Base-by-base conservation (phyloP, 2,329 filamentous ascomycete species). In the Lizonia empirigonia region DNA sequence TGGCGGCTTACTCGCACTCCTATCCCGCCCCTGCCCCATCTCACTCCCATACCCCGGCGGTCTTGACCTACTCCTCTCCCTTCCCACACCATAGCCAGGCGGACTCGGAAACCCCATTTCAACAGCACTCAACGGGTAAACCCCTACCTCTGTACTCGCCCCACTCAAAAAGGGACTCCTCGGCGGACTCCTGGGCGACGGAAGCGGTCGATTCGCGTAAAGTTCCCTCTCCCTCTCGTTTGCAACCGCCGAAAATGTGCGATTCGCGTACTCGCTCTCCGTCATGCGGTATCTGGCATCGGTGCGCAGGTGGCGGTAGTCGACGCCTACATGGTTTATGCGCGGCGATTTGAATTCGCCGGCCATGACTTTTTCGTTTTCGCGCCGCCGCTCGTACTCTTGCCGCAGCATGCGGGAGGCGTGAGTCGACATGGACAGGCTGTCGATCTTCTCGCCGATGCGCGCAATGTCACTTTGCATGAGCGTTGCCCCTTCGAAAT, bases 381-480 rank as follows among this genome's bases (percentile, higher is more conserved):
- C 64, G 19, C 63, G 59, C 19, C 62, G 58, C 0, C 56, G 55
- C 22, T 65, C 61, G 37, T 63, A 58, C 3, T 61, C 63, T 19
- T 60, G 52, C 4, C 50, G 49, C 13, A 52, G 32, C 13, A 50
- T 47, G 8, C 53, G 53, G 1, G 35, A 42, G 1, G 58, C 49
- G 7, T 54, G 51, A 19, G 53, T 33, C 3, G 46, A 45, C 9
- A 65, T 53, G 33, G 63, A 59, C 24, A 72, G 55, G 19, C 56
- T 54, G 24, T 68, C 60, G 10, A 72, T 71, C 29, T 73, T 73
- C 56, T 71, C 68, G 30, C 62, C 47, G 38, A 72, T 60, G 19
- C 64, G 62, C 7, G 50, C 56, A 13, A 71, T 67, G 30, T 73
- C 68, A 35, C 65, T 59, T 22, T 59, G 54, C 27, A 63, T 44